These are phyloP conservation scores for Pseudopyricularia cyperi DNA, from an alignment of 2,329 filamentous ascomycete species.

Conservation along the genomic window DNA sequence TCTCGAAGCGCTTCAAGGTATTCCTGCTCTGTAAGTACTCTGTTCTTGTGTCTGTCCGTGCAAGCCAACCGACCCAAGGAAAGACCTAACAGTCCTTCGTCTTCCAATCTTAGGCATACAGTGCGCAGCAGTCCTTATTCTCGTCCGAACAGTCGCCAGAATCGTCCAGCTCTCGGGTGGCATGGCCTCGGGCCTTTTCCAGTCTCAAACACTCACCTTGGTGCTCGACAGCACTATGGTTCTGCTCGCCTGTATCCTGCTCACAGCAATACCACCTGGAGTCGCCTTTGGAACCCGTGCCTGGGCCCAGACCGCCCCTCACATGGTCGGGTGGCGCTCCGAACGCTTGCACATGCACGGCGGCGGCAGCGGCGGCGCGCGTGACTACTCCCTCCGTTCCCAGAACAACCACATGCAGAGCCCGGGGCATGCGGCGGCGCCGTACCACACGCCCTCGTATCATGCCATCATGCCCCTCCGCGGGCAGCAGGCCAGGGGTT, in stretches of 20 bases:
- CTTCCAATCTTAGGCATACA: conserved; percentile 21
- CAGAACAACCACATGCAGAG: not conserved
- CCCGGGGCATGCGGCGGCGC: not conserved
- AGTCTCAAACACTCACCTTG: conserved; percentile 23
- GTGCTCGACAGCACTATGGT: conserved; percentile 27
- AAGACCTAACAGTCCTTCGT: not conserved
- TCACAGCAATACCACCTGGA: conserved; percentile 24
- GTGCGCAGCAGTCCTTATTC: conserved; percentile 20
- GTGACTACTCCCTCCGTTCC: not conserved
- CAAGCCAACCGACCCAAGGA: not conserved
- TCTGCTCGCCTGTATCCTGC: conserved; percentile 19
- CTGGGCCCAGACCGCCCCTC: conserved; percentile 26
- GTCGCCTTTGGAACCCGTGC: conserved; percentile 23
- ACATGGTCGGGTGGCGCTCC: not conserved
- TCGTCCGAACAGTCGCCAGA: conserved; percentile 27
- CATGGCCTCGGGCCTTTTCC: conserved; percentile 19
- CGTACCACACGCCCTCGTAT: not conserved
- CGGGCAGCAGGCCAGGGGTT: not conserved
- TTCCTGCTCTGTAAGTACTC: conserved; percentile 29
- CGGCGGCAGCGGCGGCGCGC: not conserved
- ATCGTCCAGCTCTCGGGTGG: conserved; percentile 24
- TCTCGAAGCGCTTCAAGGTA: conserved; percentile 25
- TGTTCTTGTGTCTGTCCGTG: not conserved
- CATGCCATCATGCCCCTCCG: not conserved
- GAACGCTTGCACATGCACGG: not conserved